Evolutionary conservation across 2,329 filamentous ascomycete species (phyloP), one percentile per base, ranked within the genome.

Genomic region (Apiospora pterosperma): DNA sequence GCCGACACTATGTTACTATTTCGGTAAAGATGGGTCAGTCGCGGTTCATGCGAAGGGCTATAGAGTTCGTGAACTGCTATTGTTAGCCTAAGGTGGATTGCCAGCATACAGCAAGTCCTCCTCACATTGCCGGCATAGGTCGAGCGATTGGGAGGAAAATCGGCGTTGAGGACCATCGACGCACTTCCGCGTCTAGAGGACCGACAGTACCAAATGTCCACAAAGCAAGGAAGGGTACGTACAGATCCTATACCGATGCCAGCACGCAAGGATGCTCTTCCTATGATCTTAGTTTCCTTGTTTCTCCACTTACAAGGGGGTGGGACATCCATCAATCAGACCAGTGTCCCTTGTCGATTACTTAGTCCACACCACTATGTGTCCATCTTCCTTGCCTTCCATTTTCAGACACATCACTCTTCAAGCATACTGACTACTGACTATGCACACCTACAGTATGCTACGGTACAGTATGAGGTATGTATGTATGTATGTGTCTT

Each of bases 221-320:
- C 44, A 11, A 28, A 12, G 39, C 59, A 41, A 31, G 59, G 36
- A 41, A 41, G 16, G 23, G 59, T 36, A 39, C 36, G 23, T 61
- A 61, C 59, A 31, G 41, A 16, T 31, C 23, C 23, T 25, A 41
- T 61, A 61, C 59, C 59, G 36, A 31, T 25, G 28, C 36, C 59
- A 61, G 59, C 36, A 10, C 38, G 41, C 60, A 62, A 41, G 60
- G 60, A 62, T 62, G 39, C 39, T 36, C 39, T 62, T 31, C 60
- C 31, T 62, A 62, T 62, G 60, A 62, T 62, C 60, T 62, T 62
- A 39, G 60, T 48, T 62, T 48, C 60, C 60, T 62, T 62, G 38
- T 34, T 39, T 62, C 39, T 48, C 60, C 60, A 48, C 60, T 31
- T 31, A 42, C 39, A 62, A 42, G 60, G 39, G 39, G 39, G 59